Evolutionary conservation across 1,139 yeast genomes (phyloP).

Genomic region (Suhomyces bokatorum): DNA sequence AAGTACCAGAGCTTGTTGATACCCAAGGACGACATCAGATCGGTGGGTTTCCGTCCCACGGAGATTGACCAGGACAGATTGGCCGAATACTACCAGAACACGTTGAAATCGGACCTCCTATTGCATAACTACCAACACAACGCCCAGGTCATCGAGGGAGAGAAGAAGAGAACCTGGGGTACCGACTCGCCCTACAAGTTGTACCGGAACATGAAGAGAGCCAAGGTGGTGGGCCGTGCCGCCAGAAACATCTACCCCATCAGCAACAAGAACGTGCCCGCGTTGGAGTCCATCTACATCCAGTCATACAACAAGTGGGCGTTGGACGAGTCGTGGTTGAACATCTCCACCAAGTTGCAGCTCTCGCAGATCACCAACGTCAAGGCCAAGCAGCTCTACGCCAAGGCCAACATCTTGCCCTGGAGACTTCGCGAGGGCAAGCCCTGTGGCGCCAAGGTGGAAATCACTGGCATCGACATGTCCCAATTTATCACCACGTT

Average conservation of each 20-base stretch:
- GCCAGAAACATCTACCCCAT: constrained; percentile 73
- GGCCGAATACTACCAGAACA: constrained; percentile 72
- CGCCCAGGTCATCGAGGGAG: constrained; percentile 54
- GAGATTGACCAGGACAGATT: constrained; percentile 78
- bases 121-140: constrained; percentile 76
- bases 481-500: constrained; percentile 82
- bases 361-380: constrained; percentile 91
- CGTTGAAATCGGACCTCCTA: constrained; percentile 73
- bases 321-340: constrained; percentile 68
- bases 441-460: constrained; percentile 89
- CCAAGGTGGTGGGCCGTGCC: constrained; percentile 64
- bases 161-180: constrained; percentile 82
- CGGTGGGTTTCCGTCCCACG: constrained; percentile 75
- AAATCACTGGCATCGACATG: constrained; percentile 78
- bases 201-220: constrained; percentile 70
- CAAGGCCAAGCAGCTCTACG: constrained; percentile 72
- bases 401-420: constrained; percentile 77
- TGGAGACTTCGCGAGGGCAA: constrained; percentile 90
- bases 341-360: constrained; percentile 77
- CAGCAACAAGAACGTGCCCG: constrained; percentile 68
- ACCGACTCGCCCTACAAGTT: constrained; percentile 86
- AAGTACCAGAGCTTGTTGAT: constrained; percentile 64
- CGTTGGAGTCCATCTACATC: constrained; percentile 61
- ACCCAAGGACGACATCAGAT: constrained; percentile 68
- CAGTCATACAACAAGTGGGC: constrained; percentile 81